Evolutionary conservation across 352 stramenopile genomes (phyloP).

Genomic region (Thalassiosira mediterranea): DNA sequence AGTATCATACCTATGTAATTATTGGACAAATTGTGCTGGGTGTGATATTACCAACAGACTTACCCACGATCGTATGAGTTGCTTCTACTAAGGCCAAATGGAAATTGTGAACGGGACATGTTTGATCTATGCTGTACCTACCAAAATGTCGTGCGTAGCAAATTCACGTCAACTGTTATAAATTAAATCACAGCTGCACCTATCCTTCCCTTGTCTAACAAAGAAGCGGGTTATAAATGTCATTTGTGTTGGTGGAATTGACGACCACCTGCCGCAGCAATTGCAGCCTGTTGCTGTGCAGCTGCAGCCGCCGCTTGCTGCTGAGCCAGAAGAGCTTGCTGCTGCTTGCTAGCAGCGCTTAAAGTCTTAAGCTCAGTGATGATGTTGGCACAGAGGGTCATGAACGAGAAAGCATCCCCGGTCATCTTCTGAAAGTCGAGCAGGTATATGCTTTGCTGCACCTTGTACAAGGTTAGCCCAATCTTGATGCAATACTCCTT

Average conservation of each 20-base stretch:
- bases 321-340: constrained; percentile 59
- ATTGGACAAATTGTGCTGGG: too few relatives aligned
- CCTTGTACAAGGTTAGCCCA: constrained; percentile 95
- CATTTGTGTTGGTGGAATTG: constrained; percentile 45
- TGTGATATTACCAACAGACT: too few relatives aligned
- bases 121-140: too few relatives aligned
- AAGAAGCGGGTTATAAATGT: too few relatives aligned
- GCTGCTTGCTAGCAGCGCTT: constrained; percentile 82
- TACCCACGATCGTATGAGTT: too few relatives aligned
- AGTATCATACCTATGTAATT: too few relatives aligned
- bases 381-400: constrained; percentile 98
- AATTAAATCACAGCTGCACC: constrained; percentile 17
- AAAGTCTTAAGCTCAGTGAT: constrained; percentile 99
- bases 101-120: too few relatives aligned
- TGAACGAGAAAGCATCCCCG: constrained; percentile 98
- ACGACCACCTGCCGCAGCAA: constrained; percentile 31
- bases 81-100: too few relatives aligned
- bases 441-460: constrained; percentile 98
- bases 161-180: constrained; percentile 20
- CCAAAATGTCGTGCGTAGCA: too few relatives aligned
- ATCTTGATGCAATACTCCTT: constrained; percentile 92
- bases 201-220: too few relatives aligned
- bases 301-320: constrained; percentile 53
- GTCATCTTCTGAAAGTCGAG: constrained; percentile 96
- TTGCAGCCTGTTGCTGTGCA: constrained; percentile 49